Base-by-base conservation (phyloP, 2,329 filamentous ascomycete species). In the Fusarium haematococcum region DNA sequence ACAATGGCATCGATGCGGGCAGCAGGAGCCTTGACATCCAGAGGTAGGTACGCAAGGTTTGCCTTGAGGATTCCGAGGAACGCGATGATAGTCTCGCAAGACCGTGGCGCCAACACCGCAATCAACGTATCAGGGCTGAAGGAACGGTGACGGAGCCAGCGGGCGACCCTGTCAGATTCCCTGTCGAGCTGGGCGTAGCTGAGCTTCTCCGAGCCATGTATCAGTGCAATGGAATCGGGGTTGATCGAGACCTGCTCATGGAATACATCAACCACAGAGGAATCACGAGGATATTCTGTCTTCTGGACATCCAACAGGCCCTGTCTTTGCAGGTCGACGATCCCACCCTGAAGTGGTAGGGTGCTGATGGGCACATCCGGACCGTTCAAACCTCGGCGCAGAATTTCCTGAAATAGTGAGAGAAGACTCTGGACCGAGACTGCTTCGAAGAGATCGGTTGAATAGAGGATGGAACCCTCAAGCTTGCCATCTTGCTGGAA, bases 361-460 rank as follows among this genome's bases (percentile, higher is more conserved):
- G 32, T 32, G 10, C 32, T 32, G 32, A 32, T 32, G 10, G 32
- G 32, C 32, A 32, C 32, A 32, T 32, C 32, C 32, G 32, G 39
- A 20, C 39, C 7, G 39, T 8, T 43, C 10, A 18, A 43, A 20
- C 10, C 39, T 20, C 18, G 39, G 20, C 39, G 16, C 39, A 43
- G 39, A 11, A 11, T 43, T n/a, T 18, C 20, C 39, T 9, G 16
- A 18, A 43, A 43, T 9, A 43, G 16, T 8, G 39, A 43, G 18
- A 43, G 10, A 11, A 43, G 39, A 20, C 35, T 69, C 10, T 45
- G 58, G n/a, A 79, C 73, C 4, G 73, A 73, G 10, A 64, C 32
- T 4, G 56, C 18, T 6, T 72, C 23, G 30, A 67, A 79, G 5
- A 79, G 65, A 4, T 77, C 76, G 16, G 18, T 43, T 20, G 39